A percentile compares a stretch with the other conserved stretches of the same genome.
Evolutionary conservation across 805 yeast species (phyloP).

Genomic region (Zygoascus tannicola): DNA sequence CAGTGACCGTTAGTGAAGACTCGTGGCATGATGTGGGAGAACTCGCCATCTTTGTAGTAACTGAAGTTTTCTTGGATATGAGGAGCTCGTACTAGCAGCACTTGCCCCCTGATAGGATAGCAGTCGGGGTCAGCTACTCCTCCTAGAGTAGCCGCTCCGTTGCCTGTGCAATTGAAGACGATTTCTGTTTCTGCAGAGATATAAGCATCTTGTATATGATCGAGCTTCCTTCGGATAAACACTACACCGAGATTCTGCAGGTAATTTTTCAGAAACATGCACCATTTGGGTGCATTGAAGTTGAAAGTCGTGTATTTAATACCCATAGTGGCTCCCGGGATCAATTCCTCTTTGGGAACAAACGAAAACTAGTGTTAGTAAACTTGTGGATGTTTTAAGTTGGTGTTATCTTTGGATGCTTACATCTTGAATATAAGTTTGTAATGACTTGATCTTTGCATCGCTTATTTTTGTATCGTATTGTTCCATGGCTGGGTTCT

Average conservation of each 20-base stretch:
- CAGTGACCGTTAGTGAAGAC: slow-evolving; percentile 58
- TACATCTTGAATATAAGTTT: slow-evolving; percentile 42
- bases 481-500: slow-evolving; percentile 46
- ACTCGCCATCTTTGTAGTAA: slow-evolving; percentile 33
- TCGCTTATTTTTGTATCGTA: slow-evolving; percentile 38
- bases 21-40: slow-evolving; percentile 66
- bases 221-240: slow-evolving; percentile 38
- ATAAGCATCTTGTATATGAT: slow-evolving; percentile 49
- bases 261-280: slow-evolving; percentile 38
- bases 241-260: slow-evolving; percentile 42
- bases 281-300: slow-evolving; percentile 61
- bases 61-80: slow-evolving; percentile 50
- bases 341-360: slow-evolving; percentile 34
- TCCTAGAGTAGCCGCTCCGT: slow-evolving; percentile 53
- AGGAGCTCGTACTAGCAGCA: slow-evolving; percentile 62
- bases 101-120: slow-evolving; percentile 76
- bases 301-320: slow-evolving; percentile 51
- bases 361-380: slow-evolving; percentile 41
- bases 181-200: slow-evolving; percentile 27
- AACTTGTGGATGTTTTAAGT: not conserved
- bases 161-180: slow-evolving; percentile 71
- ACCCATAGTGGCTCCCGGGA: slow-evolving; percentile 48
- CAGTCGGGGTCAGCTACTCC: slow-evolving; percentile 56
- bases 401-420: slow-evolving; percentile 27
- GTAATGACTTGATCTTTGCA: slow-evolving; percentile 39